A percentile compares a stretch with the other conserved stretches of the same genome.
These are phyloP conservation scores for Tolypocladium capitatum DNA, from an alignment of 2,329 filamentous ascomycete genomes.

Conservation along the genomic window DNA sequence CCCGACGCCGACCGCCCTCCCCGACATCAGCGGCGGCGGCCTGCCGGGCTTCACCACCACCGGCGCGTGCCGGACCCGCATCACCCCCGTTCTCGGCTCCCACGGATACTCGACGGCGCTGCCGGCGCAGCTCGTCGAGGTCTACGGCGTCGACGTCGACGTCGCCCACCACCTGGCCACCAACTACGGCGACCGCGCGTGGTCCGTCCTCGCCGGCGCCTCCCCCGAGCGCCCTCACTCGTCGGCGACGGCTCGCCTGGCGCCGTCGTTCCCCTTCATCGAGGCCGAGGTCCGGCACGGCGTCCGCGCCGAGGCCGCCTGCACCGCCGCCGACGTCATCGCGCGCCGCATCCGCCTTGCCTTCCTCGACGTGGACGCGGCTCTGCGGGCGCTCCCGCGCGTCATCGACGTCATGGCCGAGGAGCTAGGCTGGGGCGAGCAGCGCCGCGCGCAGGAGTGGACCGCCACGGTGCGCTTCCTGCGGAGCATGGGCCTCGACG, in stretches of 20 bases:
- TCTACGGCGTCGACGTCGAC: slow-evolving; percentile 19
- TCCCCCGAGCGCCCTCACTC: slow-evolving; percentile 22
- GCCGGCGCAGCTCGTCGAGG: slow-evolving; percentile 23
- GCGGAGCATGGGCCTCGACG: slow-evolving; percentile 28
- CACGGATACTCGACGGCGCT: slow-evolving; percentile 46
- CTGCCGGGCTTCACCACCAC: slow-evolving; percentile 36
- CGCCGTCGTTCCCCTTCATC: slow-evolving; percentile 55
- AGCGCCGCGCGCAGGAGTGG: slow-evolving; percentile 41
- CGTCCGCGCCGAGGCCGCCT: slow-evolving; percentile 58
- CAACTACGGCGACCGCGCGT: slow-evolving; percentile 45
- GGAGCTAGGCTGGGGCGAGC: slow-evolving; percentile 51
- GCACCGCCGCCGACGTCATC: slow-evolving; percentile 58
- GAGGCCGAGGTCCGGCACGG: slow-evolving; percentile 64
- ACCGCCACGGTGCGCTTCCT: slow-evolving; percentile 38
- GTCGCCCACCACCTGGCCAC: slow-evolving; percentile 27
- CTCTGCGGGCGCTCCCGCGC: slow-evolving; percentile 52
- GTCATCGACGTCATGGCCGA: slow-evolving; percentile 63
- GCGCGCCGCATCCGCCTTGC: slow-evolving; percentile 58
- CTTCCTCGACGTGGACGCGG: slow-evolving; percentile 63
- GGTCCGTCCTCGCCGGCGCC: slow-evolving; percentile 47
- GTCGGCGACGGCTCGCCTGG: slow-evolving; percentile 46
- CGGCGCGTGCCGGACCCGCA: slow-evolving; percentile 62
- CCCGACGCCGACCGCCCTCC: slow-evolving; percentile 36
- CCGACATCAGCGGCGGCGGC: slow-evolving; percentile 54
- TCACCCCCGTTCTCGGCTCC: slow-evolving; percentile 59